phyloP scores from a whole-genome alignment of 768 basidiomycete species.

The Nidularia pulvinata region DNA sequence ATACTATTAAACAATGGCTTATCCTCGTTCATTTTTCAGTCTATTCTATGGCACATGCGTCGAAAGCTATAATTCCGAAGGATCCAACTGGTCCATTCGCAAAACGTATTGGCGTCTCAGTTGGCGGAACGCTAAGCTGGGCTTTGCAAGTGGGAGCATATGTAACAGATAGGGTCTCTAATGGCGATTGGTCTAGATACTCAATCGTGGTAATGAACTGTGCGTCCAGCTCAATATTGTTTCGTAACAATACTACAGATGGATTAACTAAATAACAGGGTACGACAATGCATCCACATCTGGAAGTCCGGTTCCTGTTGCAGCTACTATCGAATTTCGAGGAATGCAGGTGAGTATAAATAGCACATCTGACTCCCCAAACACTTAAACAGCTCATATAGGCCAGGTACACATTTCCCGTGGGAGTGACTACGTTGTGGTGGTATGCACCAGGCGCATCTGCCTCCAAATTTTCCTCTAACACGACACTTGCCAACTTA shows the following conservation, averaged over 20 bases:
- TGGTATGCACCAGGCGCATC: conserved; percentile 43
- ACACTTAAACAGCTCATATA: conserved; percentile 9
- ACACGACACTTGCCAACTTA: too few relatives aligned
- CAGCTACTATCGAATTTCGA: conserved; percentile 62
- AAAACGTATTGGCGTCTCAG: conserved; percentile 65
- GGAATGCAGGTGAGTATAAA: conserved; percentile 49
- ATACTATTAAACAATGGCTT: background rate
- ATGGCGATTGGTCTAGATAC: conserved; percentile 62
- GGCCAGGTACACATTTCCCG: conserved; percentile 78
- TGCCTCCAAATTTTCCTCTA: too few relatives aligned
- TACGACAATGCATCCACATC: conserved; percentile 33
- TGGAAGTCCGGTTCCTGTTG: conserved; percentile 57
- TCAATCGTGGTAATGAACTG: conserved; percentile 77
- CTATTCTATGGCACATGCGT: conserved; percentile 75
- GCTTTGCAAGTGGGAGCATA: conserved; percentile 65
- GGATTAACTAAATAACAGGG: conserved; percentile 35
- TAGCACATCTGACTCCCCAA: background rate
- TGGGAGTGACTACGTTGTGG: conserved; percentile 64
- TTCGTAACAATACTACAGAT: background rate
- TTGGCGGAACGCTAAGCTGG: conserved; percentile 56
- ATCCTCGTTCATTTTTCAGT: conserved; percentile 26
- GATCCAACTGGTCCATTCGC: conserved; percentile 70
- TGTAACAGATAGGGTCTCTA: conserved; percentile 51
- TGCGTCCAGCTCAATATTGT: conserved; percentile 14
- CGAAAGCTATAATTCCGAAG: conserved; percentile 70